Conservation (phyloP, 331 rosid genomes). For the Rhamnella rubrinervis region DNA sequence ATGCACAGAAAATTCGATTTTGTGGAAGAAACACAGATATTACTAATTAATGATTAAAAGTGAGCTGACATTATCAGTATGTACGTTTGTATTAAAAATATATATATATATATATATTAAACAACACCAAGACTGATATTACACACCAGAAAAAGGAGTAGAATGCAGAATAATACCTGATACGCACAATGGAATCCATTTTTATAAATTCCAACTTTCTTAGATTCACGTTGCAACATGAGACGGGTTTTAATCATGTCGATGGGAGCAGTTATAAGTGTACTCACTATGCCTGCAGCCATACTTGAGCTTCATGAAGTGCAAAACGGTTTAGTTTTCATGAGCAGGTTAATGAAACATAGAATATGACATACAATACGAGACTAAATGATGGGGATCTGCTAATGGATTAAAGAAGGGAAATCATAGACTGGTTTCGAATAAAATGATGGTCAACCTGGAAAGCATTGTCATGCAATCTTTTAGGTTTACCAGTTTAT, state of each 20-base stretch:
- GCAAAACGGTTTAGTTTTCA: slow-evolving; percentile 27
- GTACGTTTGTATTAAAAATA: too few relatives aligned
- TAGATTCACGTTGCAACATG: slow-evolving; percentile 82
- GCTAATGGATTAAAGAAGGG: background rate
- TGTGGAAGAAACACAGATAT: too few relatives aligned
- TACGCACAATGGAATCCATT: slow-evolving; percentile 85
- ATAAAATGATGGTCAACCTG: background rate
- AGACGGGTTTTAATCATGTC: slow-evolving; percentile 98
- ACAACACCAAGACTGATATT: background rate
- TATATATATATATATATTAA: background rate
- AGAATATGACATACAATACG: background rate
- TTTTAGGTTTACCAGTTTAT: background rate
- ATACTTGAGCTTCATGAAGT: slow-evolving; percentile 69
- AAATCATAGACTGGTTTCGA: background rate
- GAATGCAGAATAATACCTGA: slow-evolving; percentile 44
- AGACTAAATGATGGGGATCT: background rate
- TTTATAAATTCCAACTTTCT: slow-evolving; percentile 48
- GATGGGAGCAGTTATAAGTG: slow-evolving; percentile 79
- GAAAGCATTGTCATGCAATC: background rate
- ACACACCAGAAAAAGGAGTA: background rate
- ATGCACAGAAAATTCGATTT: background rate
- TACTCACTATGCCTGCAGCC: slow-evolving; percentile 70
- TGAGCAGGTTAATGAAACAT: background rate
- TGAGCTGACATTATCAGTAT: too few relatives aligned
- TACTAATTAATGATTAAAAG: too few relatives aligned